Conservation (phyloP, 2,329 filamentous ascomycete species). For the Cordyceps cicadae region DNA sequence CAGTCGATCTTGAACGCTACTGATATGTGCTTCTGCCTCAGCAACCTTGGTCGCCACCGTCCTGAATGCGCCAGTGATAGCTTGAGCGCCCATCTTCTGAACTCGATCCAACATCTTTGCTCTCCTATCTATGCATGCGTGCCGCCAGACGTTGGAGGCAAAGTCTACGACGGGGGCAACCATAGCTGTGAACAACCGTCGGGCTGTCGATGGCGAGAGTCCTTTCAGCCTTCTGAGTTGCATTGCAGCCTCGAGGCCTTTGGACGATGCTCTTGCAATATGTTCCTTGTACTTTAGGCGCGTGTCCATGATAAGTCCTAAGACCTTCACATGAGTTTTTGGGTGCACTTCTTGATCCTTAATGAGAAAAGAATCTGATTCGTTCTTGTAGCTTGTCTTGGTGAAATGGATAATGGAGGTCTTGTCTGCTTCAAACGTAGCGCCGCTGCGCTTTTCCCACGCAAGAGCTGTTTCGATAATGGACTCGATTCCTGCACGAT, state of each 20-base stretch:
- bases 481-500: constrained; percentile 17
- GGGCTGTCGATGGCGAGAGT: too few species aligned
- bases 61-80: too few species aligned
- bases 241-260: background rate
- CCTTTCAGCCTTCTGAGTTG: background rate
- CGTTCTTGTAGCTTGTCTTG: background rate
- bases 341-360: background rate
- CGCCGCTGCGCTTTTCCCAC: constrained; percentile 19
- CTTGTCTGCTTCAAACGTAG: constrained; percentile 20
- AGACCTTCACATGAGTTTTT: background rate
- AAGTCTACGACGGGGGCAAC: constrained; percentile 13
- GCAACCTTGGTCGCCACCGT: too few species aligned
- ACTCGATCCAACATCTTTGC: background rate
- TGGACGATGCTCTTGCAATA: background rate
- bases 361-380: background rate
- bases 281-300: constrained; percentile 2
- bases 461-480: constrained; percentile 18
- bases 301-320: constrained; percentile 16
- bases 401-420: constrained; percentile 18
- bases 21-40: too few species aligned
- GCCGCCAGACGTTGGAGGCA: background rate
- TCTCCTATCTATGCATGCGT: constrained; percentile 11
- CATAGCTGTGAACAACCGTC: constrained; percentile 9
- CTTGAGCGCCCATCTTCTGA: too few species aligned
- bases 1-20: too few species aligned